Conservation (phyloP, 495 filamentous ascomycete genomes). For the Immersiella caudata region DNA sequence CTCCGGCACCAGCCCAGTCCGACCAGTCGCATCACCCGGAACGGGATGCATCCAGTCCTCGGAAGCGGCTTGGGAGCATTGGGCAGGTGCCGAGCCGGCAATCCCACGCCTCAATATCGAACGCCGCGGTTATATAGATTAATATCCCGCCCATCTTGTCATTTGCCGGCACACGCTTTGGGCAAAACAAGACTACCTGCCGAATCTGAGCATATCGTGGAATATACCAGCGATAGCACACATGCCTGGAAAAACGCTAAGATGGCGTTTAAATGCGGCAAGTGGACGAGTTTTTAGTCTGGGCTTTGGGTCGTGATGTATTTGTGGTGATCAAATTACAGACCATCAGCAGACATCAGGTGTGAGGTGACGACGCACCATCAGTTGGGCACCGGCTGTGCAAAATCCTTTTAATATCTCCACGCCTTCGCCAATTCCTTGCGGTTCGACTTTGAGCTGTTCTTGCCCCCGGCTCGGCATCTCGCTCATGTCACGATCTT, state of each 20-base stretch:
- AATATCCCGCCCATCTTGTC: background rate
- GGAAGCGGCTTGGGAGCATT: background rate
- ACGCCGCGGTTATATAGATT: conserved; percentile 2
- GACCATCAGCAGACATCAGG: no score
- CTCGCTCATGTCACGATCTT: no score
- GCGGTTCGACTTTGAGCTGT: no score
- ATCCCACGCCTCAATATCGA: conserved; percentile 7
- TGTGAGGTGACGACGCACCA: background rate
- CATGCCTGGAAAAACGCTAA: background rate
- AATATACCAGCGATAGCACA: background rate
- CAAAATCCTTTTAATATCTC: background rate
- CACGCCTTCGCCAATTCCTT: background rate
- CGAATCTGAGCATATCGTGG: background rate
- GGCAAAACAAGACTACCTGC: background rate
- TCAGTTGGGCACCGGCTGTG: background rate
- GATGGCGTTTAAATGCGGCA: background rate
- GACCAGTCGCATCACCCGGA: background rate
- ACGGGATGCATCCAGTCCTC: background rate
- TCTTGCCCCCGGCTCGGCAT: no score
- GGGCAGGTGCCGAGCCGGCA: conserved; percentile 11
- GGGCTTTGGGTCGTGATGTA: no score
- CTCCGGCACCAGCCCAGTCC: no score
- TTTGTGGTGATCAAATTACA: no score
- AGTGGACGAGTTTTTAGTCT: background rate
- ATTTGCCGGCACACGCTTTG: conserved; percentile 1